Conservation (phyloP, 805 yeast genomes). For the Metschnikowia santaceciliae region DNA sequence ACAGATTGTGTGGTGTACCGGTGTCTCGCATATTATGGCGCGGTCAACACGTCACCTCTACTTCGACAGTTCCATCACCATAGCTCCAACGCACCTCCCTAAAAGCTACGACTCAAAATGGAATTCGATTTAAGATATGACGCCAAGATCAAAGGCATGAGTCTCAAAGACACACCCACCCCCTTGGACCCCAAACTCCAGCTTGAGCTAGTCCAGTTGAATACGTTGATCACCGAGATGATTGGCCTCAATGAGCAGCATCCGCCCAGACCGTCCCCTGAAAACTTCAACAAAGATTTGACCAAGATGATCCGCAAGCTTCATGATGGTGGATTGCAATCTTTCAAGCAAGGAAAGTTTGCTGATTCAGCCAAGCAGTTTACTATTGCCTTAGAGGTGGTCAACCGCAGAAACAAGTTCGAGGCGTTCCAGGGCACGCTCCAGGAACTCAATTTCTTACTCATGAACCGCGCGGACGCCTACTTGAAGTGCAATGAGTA, state of each 20-base stretch:
- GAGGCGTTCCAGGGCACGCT: slow-evolving; percentile 70
- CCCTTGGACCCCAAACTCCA: slow-evolving; percentile 26
- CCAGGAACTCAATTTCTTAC: slow-evolving; percentile 61
- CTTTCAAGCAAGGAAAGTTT: slow-evolving; percentile 52
- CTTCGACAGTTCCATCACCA: too few species aligned
- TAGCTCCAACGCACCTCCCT: too few species aligned
- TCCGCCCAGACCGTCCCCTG: slow-evolving; percentile 52
- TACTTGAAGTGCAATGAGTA: slow-evolving; percentile 51
- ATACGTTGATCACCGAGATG: slow-evolving; percentile 34
- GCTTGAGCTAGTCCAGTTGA: slow-evolving; percentile 42
- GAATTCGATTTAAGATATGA: slow-evolving; percentile 18
- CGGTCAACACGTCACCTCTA: not conserved
- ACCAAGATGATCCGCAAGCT: slow-evolving; percentile 60
- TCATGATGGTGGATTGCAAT: slow-evolving; percentile 58
- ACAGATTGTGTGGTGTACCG: not conserved
- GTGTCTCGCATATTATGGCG: not conserved
- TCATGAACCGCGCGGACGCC: slow-evolving; percentile 71
- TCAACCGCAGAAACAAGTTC: slow-evolving; percentile 63
- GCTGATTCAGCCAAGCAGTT: slow-evolving; percentile 62
- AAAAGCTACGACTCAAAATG: slow-evolving; percentile 5
- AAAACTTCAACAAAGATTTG: slow-evolving; percentile 52
- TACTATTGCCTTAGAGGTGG: slow-evolving; percentile 63
- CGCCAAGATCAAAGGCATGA: slow-evolving; percentile 17
- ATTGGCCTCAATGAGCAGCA: slow-evolving; percentile 44
- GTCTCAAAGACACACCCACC: slow-evolving; percentile 6